Conservation (phyloP, 1,284 basidiomycete genomes). For the Hemileia vastatrix region DNA sequence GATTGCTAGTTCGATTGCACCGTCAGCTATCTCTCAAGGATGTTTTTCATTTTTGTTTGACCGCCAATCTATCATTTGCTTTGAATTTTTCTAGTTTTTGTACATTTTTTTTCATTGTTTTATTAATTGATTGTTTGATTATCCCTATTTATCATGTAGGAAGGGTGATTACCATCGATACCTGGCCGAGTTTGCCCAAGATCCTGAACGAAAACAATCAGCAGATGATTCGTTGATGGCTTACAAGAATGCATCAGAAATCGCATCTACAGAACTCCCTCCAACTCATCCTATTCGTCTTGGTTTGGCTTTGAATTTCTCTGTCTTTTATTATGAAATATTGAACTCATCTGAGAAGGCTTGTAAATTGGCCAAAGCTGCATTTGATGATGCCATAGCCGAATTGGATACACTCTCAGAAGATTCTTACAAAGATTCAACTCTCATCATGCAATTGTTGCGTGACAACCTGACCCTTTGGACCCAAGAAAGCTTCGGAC, state of each 20-base stretch:
- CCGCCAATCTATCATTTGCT: no score
- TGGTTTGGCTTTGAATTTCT: slow-evolving; percentile 49
- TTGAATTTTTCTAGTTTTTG: no score
- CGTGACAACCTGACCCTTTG: slow-evolving; percentile 48
- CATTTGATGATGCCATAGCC: slow-evolving; percentile 49
- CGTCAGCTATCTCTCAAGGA: no score
- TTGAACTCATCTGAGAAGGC: slow-evolving; percentile 49
- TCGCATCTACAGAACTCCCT: slow-evolving; percentile 46
- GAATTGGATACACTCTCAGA: slow-evolving; percentile 49
- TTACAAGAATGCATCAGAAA: slow-evolving; percentile 47
- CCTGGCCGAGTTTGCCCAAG: slow-evolving; percentile 49
- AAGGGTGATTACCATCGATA: slow-evolving; percentile 51
- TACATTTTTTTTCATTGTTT: no score
- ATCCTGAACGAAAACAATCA: slow-evolving; percentile 32
- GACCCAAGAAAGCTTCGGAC: no score
- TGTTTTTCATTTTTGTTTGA: no score
- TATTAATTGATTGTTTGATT: neutral
- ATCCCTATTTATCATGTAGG: slow-evolving; percentile 25
- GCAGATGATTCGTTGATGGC: slow-evolving; percentile 44
- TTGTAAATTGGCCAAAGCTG: slow-evolving; percentile 48
- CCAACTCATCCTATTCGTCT: slow-evolving; percentile 48
- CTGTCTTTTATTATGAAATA: slow-evolving; percentile 50
- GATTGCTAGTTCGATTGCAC: no score
- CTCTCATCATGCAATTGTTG: slow-evolving; percentile 47
- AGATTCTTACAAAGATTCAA: slow-evolving; percentile 48